Evolutionary conservation across 345 rosid species (phyloP).

Genomic region (Acer negundo): DNA sequence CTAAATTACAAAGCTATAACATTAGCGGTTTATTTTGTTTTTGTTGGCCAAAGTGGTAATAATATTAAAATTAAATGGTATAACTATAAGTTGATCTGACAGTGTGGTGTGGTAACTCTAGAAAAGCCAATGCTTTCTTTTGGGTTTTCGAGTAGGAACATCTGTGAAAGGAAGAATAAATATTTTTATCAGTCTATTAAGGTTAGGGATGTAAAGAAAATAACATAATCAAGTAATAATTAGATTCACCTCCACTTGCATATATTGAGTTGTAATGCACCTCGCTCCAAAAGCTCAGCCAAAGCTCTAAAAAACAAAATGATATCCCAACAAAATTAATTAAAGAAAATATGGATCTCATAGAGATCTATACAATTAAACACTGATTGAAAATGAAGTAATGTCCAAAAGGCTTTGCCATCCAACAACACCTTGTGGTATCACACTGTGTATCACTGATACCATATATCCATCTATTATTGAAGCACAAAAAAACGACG

Average conservation of each 20-base stretch:
- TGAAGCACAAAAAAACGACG: background rate
- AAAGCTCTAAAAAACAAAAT: conserved; percentile 50
- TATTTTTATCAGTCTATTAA: background rate
- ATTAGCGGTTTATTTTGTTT: no score
- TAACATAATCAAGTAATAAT: background rate
- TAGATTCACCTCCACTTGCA: conserved; percentile 69
- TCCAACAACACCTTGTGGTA: background rate
- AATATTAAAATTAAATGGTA: background rate
- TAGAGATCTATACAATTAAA: background rate
- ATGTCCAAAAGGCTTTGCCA: background rate
- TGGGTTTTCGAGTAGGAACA: conserved; percentile 68
- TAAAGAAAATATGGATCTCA: background rate
- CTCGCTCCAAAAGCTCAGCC: conserved; percentile 99
- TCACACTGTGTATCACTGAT: background rate
- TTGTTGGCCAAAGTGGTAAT: no score
- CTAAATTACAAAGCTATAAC: background rate
- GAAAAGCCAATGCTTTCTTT: conserved; percentile 83
- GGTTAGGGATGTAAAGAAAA: background rate
- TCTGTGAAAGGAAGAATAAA: conserved; percentile 42
- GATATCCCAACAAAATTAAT: background rate
- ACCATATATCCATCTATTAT: background rate
- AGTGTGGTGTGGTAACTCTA: conserved; percentile 16
- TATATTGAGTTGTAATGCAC: conserved; percentile 93
- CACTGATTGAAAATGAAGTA: background rate
- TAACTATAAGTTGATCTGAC: background rate